Evolutionary conservation across 352 stramenopile species (phyloP), one percentile per base, ranked within the genome.

Genomic region (Globisporangium megalacanthum): DNA sequence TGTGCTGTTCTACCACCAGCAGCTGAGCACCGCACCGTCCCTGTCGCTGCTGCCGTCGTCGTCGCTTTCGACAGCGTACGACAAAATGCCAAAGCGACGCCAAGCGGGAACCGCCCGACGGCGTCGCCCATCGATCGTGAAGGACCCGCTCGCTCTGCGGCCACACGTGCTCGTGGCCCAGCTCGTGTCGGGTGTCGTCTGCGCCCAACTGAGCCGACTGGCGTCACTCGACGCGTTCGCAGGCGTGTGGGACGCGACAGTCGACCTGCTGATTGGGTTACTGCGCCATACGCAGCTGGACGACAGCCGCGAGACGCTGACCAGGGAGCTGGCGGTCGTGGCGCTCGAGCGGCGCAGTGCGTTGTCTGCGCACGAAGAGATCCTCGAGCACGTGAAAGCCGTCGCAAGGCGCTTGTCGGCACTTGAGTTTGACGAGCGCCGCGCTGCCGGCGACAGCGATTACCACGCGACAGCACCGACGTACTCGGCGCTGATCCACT

Each of bases 321-420:
- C 69, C 36, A 56, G 67, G 52, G 59, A 72, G 39, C 44, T 60
- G 11, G 72, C 66, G 39, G 68, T 86, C 33, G 75, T 70, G 4
- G 77, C 78, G n/a, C 52, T 91, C 13, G 80, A 91, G 33, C 75
- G 80, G 14, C 74, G 80, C 52, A 84, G 72, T 31, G 72, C 86
- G 11, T 56, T 86, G 35, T 83, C 73, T 15, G 72, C 73, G 0
- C 81, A 91, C 39, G 81, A 91, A 46, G 81, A 91, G 54, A 89
- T 91, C 52, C 62, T 89, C 2, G 78, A 88, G 54, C 78, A 91
- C 44, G 72, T 74, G 29, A 79, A 79, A 53, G 77, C 75, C 8
- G 75, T 91, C 48, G 65, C 83, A 9, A 69, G 78, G 20, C 80
- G 78, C 8, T 67, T 91, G 11, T 58, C 68, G 3, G 61, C 72